Conservation (phyloP, 306 rosid genomes). For the Abrus precatorius region DNA sequence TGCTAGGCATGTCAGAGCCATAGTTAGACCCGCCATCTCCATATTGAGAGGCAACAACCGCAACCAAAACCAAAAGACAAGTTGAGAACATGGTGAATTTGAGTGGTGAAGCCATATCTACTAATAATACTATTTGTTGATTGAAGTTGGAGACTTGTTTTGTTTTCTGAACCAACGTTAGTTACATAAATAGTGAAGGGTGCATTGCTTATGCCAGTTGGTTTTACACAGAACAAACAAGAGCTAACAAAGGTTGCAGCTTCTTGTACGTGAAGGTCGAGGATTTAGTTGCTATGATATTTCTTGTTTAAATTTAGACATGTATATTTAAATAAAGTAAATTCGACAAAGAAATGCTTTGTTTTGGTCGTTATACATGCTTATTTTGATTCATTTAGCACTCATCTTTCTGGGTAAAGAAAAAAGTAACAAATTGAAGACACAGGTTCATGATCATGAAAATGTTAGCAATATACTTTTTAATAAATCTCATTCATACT, state of each 20-base stretch:
- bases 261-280: conserved; percentile 17
- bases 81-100: conserved; percentile 50
- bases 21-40: background rate
- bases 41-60: conserved; percentile 56
- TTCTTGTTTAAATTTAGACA: conserved; percentile 28
- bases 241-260: background rate
- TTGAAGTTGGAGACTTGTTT: conserved; percentile 13
- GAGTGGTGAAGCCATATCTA: conserved; percentile 51
- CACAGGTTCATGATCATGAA: too few relatives aligned
- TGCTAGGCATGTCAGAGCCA: conserved; percentile 31
- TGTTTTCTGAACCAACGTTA: conserved; percentile 39
- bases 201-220: conserved; percentile 24
- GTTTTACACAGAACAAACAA: background rate
- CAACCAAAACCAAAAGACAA: conserved; percentile 50
- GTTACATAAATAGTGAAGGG: conserved; percentile 39
- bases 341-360: conserved; percentile 22
- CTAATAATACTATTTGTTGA: background rate
- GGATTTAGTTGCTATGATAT: conserved; percentile 19
- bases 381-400: background rate
- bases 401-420: too few relatives aligned
- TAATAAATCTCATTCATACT: too few relatives aligned
- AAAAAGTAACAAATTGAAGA: too few relatives aligned
- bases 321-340: background rate
- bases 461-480: too few relatives aligned
- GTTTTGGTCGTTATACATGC: conserved; percentile 38